These are phyloP conservation scores for Blakeslea trispora DNA, from an alignment of 371 early-diverging fungal genomes.

Conservation along the genomic window DNA sequence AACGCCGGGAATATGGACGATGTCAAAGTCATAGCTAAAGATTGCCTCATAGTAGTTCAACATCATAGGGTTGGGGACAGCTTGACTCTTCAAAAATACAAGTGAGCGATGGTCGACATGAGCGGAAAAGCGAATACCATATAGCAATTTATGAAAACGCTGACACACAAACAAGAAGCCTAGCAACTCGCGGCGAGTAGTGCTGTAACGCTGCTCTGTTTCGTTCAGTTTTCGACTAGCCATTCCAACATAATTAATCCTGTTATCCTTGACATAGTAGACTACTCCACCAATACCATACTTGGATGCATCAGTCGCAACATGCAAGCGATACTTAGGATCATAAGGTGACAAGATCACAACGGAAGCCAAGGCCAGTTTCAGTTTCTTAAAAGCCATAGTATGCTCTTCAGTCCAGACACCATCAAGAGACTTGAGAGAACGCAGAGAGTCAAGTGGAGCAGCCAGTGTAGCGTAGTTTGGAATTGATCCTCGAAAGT, in stretches of 20 bases:
- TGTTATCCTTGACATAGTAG: slow-evolving; percentile 3
- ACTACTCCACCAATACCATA: slow-evolving; percentile 9
- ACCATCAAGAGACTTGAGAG: not conserved
- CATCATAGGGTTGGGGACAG: not conserved
- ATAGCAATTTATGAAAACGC: slow-evolving; percentile 2
- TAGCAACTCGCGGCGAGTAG: too few relatives aligned
- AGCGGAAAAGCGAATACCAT: not conserved
- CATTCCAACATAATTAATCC: not conserved
- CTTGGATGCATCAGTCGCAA: slow-evolving; percentile 11
- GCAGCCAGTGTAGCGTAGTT: slow-evolving; percentile 1
- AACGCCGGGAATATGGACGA: slow-evolving; percentile 17
- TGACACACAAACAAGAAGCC: slow-evolving; percentile 1
- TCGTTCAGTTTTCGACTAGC: slow-evolving; percentile 3
- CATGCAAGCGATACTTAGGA: slow-evolving; percentile 3
- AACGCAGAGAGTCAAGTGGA: not conserved
- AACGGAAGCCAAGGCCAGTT: not conserved
- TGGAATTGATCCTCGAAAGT: slow-evolving; percentile 5
- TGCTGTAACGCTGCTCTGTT: not conserved
- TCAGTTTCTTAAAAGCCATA: slow-evolving; percentile 1
- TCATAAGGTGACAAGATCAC: too few relatives aligned
- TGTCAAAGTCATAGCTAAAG: slow-evolving; percentile 10
- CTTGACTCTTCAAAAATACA: not conserved
- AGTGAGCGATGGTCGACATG: slow-evolving; percentile 1
- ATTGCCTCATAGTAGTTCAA: slow-evolving; percentile 1
- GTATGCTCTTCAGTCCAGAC: slow-evolving; percentile 7